Percentiles rank a stretch among this genome's conserved stretches.
phyloP scores from a whole-genome alignment of 805 yeast genomes.

The Saccharomycopsis oosterbeekiorum region DNA sequence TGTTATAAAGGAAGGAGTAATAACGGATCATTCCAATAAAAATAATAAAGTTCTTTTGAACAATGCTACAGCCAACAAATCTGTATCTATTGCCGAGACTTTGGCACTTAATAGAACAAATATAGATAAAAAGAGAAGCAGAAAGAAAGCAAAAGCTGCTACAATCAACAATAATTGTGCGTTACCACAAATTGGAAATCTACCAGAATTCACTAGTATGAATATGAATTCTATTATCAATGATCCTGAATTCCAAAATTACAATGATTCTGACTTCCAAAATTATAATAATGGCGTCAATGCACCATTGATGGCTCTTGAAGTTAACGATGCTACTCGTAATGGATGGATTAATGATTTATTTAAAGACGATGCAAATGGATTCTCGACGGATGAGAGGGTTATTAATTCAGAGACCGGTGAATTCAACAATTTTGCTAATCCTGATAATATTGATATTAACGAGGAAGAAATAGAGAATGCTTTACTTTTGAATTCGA shows the following conservation, averaged over 20 bases:
- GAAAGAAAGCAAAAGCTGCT: not conserved
- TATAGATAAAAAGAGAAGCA: conserved; percentile 1
- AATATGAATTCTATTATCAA: not conserved
- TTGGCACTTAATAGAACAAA: conserved; percentile 11
- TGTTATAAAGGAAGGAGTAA: not conserved
- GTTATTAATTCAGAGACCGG: not conserved
- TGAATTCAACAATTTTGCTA: not conserved
- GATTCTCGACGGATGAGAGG: not conserved
- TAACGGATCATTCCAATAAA: not conserved
- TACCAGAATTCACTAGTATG: not conserved
- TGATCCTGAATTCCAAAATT: not conserved
- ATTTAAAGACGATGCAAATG: not conserved
- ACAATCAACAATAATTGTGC: not conserved
- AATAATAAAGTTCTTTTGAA: not conserved
- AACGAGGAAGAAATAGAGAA: not conserved
- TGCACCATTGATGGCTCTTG: not conserved
- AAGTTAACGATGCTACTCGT: not conserved
- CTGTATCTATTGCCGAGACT: conserved; percentile 9
- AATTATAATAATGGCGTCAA: not conserved
- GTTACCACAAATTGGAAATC: not conserved
- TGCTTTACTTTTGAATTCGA: not conserved
- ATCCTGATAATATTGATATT: not conserved
- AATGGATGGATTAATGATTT: not conserved
- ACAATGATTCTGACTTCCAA: not conserved
- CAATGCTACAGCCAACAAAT: not conserved